Evolutionary conservation across 768 basidiomycete genomes (phyloP).

Genomic region (Pholiota microspora): DNA sequence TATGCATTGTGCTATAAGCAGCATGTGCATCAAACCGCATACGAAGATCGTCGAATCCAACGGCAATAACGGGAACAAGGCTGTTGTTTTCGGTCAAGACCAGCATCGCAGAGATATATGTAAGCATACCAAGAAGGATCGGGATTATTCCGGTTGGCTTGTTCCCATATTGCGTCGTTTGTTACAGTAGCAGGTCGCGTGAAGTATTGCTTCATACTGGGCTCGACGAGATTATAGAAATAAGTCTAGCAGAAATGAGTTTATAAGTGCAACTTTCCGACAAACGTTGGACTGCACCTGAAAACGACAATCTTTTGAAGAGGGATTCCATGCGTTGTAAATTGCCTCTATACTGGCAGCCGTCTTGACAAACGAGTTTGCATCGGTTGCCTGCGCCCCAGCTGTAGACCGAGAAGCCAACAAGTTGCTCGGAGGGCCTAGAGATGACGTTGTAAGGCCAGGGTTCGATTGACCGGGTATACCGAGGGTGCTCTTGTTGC

Average conservation of each 20-base stretch:
- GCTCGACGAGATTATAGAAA: constrained; percentile 85
- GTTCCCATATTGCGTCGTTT: constrained; percentile 74
- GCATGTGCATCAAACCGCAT: constrained; percentile 76
- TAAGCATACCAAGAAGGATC: constrained; percentile 72
- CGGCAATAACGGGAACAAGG: constrained; percentile 75
- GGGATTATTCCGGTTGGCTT: constrained; percentile 78
- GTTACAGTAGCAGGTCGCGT: constrained; percentile 70
- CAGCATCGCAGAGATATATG: no score
- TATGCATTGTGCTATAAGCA: constrained; percentile 61
- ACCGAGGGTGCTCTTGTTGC: constrained; percentile 22
- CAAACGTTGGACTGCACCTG: constrained; percentile 48
- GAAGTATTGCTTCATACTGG: constrained; percentile 60
- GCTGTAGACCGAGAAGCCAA: constrained; percentile 36
- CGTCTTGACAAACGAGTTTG: constrained; percentile 51
- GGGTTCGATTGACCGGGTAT: constrained; percentile 17
- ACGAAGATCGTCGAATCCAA: constrained; percentile 81
- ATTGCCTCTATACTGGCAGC: constrained; percentile 62
- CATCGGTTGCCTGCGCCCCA: constrained; percentile 45
- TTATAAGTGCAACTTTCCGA: not conserved
- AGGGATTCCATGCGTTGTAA: constrained; percentile 69
- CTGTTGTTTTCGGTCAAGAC: no score
- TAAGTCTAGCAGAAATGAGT: constrained; percentile 52
- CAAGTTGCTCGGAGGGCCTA: constrained; percentile 30
- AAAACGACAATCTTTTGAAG: constrained; percentile 70
- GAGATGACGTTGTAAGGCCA: constrained; percentile 27